Evolutionary conservation across 768 basidiomycete genomes (phyloP), one percentile per base, ranked within the genome.

Genomic region (Psilocybe subaeruginosa): DNA sequence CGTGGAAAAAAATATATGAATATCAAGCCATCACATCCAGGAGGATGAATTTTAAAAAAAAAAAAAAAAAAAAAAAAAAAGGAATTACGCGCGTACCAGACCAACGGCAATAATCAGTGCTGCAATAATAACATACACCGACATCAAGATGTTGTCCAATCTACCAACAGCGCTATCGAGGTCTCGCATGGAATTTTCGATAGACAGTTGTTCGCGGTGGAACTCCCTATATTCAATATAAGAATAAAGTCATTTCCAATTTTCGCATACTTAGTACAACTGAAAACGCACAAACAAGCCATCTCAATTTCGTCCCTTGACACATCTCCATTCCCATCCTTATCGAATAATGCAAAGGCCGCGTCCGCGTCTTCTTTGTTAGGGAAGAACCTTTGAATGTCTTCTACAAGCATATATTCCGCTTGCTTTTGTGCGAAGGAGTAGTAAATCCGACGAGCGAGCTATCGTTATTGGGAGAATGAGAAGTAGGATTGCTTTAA

Each of bases 121-220:
- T 3, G 85, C 86, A 45, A 92, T 79, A 56, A 95, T 76, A 39
- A 87, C 80, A 70, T 90, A 95, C 23, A 95, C 71, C 54, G 83
- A 84, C 88, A 96, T 92, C 64, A 95, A 79, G 65, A 96, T 95
- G 66, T 91, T 89, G 73, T 95, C 93, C 67, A 96, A 76, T 29
- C 91, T 82, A 16, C 92, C 88, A 12, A 96, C 93, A 4, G 95
- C 95, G 54, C 90, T 92, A 73, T 96, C 95, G 52, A 96, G 77
- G 74, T 96, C 93, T 47, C 87, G 82, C 93, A 97, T 93, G 4
- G 89, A 91, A 69, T 90, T 88, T 62, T 92, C 89, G 47, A 97
- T 85, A 17, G 90, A 89, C 41, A 93, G 75, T 60, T 94, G 87
- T 70, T 97, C 95, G 31, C 93, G 84, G 70, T 96, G 94, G 59